A percentile compares a stretch with the other conserved stretches of the same genome.
Evolutionary conservation across 306 rosid species (phyloP).

Genomic region (Nissolia schottii): DNA sequence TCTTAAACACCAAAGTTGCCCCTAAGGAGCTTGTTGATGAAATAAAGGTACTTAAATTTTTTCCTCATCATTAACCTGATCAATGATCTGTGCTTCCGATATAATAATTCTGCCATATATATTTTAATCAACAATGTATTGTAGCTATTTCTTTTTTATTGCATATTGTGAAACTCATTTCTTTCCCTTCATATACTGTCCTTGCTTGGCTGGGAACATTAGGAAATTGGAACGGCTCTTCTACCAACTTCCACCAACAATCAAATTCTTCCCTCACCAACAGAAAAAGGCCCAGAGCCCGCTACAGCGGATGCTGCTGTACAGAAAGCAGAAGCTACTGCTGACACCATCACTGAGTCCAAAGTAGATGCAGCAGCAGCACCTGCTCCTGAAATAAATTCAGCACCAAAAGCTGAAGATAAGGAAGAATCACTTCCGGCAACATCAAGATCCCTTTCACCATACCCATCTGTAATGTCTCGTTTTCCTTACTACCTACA

Average conservation of each 20-base stretch:
- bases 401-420: slow-evolving; percentile 57
- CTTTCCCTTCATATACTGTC: background rate
- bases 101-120: background rate
- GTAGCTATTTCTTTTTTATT: background rate
- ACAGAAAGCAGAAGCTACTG: slow-evolving; percentile 48
- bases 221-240: slow-evolving; percentile 86
- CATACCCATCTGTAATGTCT: slow-evolving; percentile 67
- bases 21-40: slow-evolving; percentile 81
- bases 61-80: background rate
- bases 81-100: background rate
- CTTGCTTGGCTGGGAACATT: slow-evolving; percentile 28
- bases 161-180: background rate
- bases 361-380: slow-evolving; percentile 39
- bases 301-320: background rate
- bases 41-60: slow-evolving; percentile 48
- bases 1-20: slow-evolving; percentile 86
- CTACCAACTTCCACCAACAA: slow-evolving; percentile 49
- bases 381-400: slow-evolving; percentile 52
- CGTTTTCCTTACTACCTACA: slow-evolving; percentile 9
- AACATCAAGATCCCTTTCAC: slow-evolving; percentile 66
- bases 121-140: background rate
- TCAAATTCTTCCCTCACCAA: slow-evolving; percentile 72
- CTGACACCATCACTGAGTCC: slow-evolving; percentile 25
- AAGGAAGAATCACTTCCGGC: slow-evolving; percentile 55
- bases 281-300: slow-evolving; percentile 6